Evolutionary conservation across 2,329 filamentous ascomycete species (phyloP).

Genomic region (Cladosporium velox): DNA sequence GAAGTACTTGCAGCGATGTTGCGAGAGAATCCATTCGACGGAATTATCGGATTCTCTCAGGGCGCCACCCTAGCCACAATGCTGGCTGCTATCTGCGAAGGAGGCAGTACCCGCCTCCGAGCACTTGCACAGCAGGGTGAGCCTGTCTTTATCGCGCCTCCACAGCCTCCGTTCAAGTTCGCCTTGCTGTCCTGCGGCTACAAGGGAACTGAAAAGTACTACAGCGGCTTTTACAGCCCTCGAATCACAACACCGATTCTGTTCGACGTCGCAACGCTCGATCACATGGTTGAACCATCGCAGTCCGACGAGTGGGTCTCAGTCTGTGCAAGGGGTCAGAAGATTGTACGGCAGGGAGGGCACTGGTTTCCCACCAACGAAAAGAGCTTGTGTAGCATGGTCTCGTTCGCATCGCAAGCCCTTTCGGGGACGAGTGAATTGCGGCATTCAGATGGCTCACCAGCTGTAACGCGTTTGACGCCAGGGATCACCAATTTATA

Average conservation of each 20-base stretch:
- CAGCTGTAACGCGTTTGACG: no score
- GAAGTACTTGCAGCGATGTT: not conserved
- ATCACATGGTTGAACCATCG: not conserved
- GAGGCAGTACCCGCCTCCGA: not conserved
- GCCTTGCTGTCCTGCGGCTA: conserved; percentile 26
- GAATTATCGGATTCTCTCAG: not conserved
- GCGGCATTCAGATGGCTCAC: no score
- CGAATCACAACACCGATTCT: not conserved
- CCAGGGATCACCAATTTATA: no score
- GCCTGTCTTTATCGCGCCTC: conserved; percentile 25
- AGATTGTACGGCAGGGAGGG: not conserved
- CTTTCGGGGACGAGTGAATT: no score
- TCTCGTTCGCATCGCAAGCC: not conserved
- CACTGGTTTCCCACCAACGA: not conserved
- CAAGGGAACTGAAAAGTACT: conserved; percentile 24
- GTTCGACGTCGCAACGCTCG: not conserved
- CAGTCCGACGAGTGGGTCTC: not conserved
- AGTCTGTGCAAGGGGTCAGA: not conserved
- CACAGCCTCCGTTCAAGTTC: conserved; percentile 28
- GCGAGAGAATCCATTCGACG: not conserved
- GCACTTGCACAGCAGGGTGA: conserved; percentile 20
- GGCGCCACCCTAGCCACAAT: not conserved
- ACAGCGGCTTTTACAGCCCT: conserved; percentile 26
- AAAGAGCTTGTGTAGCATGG: not conserved
- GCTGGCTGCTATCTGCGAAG: not conserved